These are phyloP conservation scores for Silene noctiflora DNA, from an alignment of 179 eudicot species.

Conservation along the genomic window DNA sequence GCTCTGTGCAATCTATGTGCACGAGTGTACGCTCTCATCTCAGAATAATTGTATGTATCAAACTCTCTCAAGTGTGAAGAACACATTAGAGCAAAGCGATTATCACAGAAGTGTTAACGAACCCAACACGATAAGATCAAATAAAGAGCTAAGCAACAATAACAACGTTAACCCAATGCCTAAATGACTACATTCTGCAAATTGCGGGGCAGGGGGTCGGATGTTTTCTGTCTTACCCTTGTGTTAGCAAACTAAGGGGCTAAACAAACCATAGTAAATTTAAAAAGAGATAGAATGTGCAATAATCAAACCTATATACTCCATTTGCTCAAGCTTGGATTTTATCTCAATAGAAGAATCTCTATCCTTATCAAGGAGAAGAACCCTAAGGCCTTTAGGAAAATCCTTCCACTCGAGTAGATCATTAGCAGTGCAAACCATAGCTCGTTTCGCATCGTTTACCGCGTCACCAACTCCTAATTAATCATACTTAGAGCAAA, in stretches of 20 bases:
- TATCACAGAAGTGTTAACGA: too few relatives aligned
- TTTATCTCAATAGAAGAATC: slow-evolving; percentile 53
- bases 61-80: too few relatives aligned
- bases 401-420: slow-evolving; percentile 71
- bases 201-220: too few relatives aligned
- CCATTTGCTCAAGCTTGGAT: slow-evolving; percentile 76
- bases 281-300: background rate
- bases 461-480: slow-evolving; percentile 25
- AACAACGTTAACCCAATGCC: too few relatives aligned
- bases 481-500: slow-evolving; percentile 24
- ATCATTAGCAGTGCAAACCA: slow-evolving; percentile 79
- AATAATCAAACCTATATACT: slow-evolving; percentile 47
- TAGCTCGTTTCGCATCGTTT: slow-evolving; percentile 75
- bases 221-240: too few relatives aligned
- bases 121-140: too few relatives aligned
- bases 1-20: background rate
- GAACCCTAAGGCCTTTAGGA: slow-evolving; percentile 83
- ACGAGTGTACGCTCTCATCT: background rate
- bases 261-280: too few relatives aligned
- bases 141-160: too few relatives aligned
- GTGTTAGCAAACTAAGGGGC: too few relatives aligned
- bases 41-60: background rate
- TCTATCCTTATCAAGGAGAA: slow-evolving; percentile 61
- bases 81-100: too few relatives aligned
- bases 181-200: too few relatives aligned